Evolutionary conservation across 208 protist genomes (phyloP), one percentile per base, ranked within the genome.

Genomic region (Leishmania guyanensis): DNA sequence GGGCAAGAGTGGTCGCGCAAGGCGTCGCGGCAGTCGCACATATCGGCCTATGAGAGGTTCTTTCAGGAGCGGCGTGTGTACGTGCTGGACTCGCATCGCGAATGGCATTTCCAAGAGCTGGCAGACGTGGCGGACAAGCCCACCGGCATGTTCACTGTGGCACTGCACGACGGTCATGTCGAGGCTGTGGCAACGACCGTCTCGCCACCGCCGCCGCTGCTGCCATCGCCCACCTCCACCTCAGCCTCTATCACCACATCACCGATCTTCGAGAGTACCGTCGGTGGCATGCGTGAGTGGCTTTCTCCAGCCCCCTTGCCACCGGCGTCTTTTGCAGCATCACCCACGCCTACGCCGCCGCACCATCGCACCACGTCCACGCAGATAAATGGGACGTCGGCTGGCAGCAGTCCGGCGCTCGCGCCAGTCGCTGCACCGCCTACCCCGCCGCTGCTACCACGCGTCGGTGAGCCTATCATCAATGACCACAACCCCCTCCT

Each of bases 51-150:
- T 80, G 90, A 96, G 73, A 85, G 83, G 60, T 93, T 96, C 74
- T 87, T 88, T 56, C 79, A 87, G 29, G 90, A 94, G 84, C 84
- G 80, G 0, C 91, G 84, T n/a, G 51, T 95, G 26, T 95, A 97
- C 84, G 88, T 83, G 58, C 80, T 94, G n/a, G 93, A 95, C 80
- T 76, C 89, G 26, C 84, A 84, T n/a, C 87, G 93, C 3, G 89
- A 93, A 75, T 95, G 90, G 91, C 82, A 93, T 66, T 92, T 95
- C 79, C 88, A 87, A 54, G 93, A 95, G 51, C 46, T 87, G 60
- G 82, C 86, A 16, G 77, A 80, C 20, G 74, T 93, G 14, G 81
- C 89, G 39, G 88, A 92, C 74, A 79, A 69, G 56, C 26, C 33
- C 9, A 88, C 86, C 5, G 90, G 88, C 39, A 86, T 90, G 78